Percentiles rank a stretch among this genome's conserved stretches.
These are phyloP conservation scores for Didymella arachidicola DNA, from an alignment of 2,329 filamentous ascomycete genomes.

Conservation along the genomic window DNA sequence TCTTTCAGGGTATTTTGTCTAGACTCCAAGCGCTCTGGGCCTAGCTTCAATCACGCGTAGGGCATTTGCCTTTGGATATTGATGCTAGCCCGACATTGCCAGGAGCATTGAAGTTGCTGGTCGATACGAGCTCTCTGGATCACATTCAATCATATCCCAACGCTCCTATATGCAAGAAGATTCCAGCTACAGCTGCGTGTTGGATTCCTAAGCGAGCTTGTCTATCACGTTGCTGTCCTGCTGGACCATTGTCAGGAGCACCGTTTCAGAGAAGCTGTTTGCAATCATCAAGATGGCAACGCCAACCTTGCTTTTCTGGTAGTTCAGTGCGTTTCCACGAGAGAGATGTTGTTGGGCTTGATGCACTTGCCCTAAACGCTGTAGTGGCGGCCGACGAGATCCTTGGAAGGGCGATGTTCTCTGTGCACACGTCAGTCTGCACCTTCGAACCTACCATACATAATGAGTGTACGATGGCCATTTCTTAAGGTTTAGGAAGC, in stretches of 20 bases:
- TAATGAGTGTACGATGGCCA: no score
- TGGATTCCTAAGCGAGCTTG: conserved; percentile 6
- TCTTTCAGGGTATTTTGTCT: no score
- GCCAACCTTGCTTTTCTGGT: background rate
- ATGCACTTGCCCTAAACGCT: conserved; percentile 19
- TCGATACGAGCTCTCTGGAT: no score
- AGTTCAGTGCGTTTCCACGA: conserved; percentile 18
- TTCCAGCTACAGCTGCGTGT: conserved; percentile 9
- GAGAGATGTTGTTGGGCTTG: conserved; percentile 12
- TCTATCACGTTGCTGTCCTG: conserved; percentile 12
- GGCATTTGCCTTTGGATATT: no score
- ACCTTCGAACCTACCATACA: conserved; percentile 7
- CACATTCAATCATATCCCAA: no score
- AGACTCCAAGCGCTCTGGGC: no score
- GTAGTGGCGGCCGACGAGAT: conserved; percentile 23
- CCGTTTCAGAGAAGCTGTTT: conserved; percentile 18
- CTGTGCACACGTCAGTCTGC: background rate
- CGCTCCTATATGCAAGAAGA: conserved; percentile 13
- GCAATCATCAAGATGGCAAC: conserved; percentile 21
- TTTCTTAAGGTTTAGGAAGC: no score
- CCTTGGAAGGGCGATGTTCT: conserved; percentile 26
- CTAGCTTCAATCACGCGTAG: no score
- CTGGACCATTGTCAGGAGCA: conserved; percentile 2
- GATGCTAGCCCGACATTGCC: no score
- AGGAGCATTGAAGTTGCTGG: no score